These are phyloP conservation scores for Agrocybe pediades DNA, from an alignment of 768 basidiomycete species.

Conservation along the genomic window DNA sequence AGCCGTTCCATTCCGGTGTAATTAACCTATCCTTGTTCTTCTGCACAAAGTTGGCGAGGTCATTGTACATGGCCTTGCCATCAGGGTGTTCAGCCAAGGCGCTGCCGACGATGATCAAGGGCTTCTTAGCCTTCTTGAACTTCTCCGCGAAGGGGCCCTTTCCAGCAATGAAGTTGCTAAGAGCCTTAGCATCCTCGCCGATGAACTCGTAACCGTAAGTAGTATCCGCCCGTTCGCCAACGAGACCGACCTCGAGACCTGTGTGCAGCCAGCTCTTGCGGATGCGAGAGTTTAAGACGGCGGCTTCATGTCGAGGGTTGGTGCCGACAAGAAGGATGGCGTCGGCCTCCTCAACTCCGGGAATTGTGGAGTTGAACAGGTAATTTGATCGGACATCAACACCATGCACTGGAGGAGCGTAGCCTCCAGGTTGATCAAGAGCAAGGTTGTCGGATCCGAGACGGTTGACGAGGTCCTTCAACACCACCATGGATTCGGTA, in stretches of 20 bases:
- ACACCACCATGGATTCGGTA: slow-evolving; percentile 88
- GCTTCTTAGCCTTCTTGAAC: slow-evolving; percentile 88
- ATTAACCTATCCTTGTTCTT: slow-evolving; percentile 73
- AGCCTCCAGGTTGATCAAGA: slow-evolving; percentile 73
- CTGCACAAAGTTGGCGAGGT: slow-evolving; percentile 79
- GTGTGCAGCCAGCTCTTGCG: slow-evolving; percentile 93
- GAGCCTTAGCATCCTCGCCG: slow-evolving; percentile 72
- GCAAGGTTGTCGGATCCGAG: slow-evolving; percentile 94
- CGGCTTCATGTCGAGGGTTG: slow-evolving; percentile 96
- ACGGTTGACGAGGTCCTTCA: slow-evolving; percentile 92
- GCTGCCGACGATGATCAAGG: slow-evolving; percentile 92
- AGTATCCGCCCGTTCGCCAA: slow-evolving; percentile 90
- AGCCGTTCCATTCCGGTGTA: slow-evolving; percentile 94
- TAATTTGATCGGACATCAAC: slow-evolving; percentile 95
- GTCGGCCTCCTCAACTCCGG: slow-evolving; percentile 89
- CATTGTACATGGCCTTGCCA: slow-evolving; percentile 74
- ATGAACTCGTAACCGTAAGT: slow-evolving; percentile 94
- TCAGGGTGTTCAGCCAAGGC: slow-evolving; percentile 84
- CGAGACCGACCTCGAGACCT: slow-evolving; percentile 81
- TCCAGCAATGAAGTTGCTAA: slow-evolving; percentile 76
- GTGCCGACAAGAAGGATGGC: slow-evolving; percentile 93
- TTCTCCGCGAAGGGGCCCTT: slow-evolving; percentile 81
- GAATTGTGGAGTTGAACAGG: slow-evolving; percentile 92
- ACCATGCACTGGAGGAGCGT: slow-evolving; percentile 70
- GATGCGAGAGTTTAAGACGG: slow-evolving; percentile 96